Base-by-base conservation (phyloP, 768 basidiomycete genomes). In the Terana coerulea region DNA sequence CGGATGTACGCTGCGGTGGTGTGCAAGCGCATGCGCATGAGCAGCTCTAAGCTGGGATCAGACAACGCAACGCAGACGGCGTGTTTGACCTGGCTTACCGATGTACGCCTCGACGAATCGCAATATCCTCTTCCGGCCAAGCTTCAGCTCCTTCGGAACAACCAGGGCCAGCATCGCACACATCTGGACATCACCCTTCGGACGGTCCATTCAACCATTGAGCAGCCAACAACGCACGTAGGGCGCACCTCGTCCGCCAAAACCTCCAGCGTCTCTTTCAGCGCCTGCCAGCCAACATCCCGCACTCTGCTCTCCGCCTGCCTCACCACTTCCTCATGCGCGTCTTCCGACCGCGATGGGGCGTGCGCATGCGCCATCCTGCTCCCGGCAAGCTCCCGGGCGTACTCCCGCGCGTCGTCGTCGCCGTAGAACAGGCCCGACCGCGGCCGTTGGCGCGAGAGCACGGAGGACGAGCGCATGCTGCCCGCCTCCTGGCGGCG, bases 151-250 rank as follows among this genome's bases (percentile, higher is more conserved):
- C 37, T 72, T 59, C 0, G 76, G 71, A 6, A 83, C 86, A 17
- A 91, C 68, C 1, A 88, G 60, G 3, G 79, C 73, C 14, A 92
- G 62, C 75, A 88, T 79, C 1, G 87, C 81, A 65, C 88, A 91
- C 75, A 83, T 87, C 60, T 91, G 90, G 1, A 90, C 71, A 59
- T 92, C 84, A 12, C 90, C 90, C 85, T 91, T 47, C 3, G 47
- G 12, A 14, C n/a, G 24, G 52, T 31, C 49, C 59, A 24, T 54
- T 47, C 34, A 47, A 41, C n/a, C 5, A 49, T 24, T 26, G 19
- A 52, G 56, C 7, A 31, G 53, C 26, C 37, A 30, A 35, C 22
- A 28, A 28, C 29, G 37, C 36, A 14, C 1, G 9, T 35, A 19
- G 35, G 15, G 54, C 65, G 22, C 51, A 87, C 87, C 69, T 81